Evolutionary conservation across 768 basidiomycete species (phyloP), one percentile per base, ranked within the genome.

Genomic region (Xerocomus spinulosus): DNA sequence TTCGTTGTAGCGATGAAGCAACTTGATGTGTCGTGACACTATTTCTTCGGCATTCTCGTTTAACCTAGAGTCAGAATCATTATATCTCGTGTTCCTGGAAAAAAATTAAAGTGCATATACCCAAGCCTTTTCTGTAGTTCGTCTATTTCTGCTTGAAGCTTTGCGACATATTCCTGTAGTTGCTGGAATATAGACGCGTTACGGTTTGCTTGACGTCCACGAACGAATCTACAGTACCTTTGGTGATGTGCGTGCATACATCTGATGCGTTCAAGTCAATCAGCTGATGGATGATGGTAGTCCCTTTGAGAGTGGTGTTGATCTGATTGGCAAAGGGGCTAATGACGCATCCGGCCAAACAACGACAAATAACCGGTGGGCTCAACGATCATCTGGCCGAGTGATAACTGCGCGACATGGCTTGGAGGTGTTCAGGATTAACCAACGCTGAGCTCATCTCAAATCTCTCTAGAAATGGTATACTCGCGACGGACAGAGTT

Each of bases 1-100:
- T 62, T 90, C 88, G 51, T 90, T 90, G 52, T 89, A 91, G 30
- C 69, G 71, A 62, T 90, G 88, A 29, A 89, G 69, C 4, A 87
- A 70, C 54, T 77, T 77, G 63, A 89, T 89, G 56, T 89, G 85
- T 13, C 71, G 68, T 51, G 81, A 79, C 20, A 85, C 79, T 8
- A 85, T 78, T 41, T 67, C 68, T 35, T 82, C 78, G 0, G 83
- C 76, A 42, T 82, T 76, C 49, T 74, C 72, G 36, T 63, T 46
- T 44, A 62, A 64, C 28, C 76, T 77, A 44, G 25, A 48, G 42
- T 17, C 28, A 37, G 42, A 32, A 17, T 32, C 9, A 28, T 45
- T 6, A 33, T 41, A 41, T 34, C 28, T 13, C 14, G 21, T 5
- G 28, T 29, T n/a, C 34, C 2, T 13, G 25, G 10, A 10, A 28